A percentile compares a stretch with the other conserved stretches of the same genome.
phyloP scores from a whole-genome alignment of 2,329 filamentous ascomycete genomes.

The Curvularia sp. region DNA sequence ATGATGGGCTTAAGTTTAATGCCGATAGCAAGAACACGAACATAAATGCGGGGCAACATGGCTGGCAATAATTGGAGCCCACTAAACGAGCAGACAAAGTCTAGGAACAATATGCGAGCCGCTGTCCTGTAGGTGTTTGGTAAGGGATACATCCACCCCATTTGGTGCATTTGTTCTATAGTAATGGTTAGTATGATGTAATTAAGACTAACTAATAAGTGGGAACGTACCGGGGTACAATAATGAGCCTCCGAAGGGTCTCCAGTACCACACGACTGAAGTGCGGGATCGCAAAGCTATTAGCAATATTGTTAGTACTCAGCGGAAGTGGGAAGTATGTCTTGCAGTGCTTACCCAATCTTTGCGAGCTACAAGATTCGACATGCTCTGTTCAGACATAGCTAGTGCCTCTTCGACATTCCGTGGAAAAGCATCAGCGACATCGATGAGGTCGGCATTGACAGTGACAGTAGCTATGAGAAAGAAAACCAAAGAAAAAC shows the following conservation, averaged over 20 bases:
- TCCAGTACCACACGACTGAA: neutral
- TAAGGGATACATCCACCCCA: neutral
- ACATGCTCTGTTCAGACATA: neutral
- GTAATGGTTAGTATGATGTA: neutral
- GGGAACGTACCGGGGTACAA: neutral
- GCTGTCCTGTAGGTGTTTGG: neutral
- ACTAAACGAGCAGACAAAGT: neutral
- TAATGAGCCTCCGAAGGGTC: neutral
- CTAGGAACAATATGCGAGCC: neutral
- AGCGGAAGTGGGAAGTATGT: neutral
- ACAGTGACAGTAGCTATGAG: neutral
- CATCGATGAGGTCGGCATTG: neutral
- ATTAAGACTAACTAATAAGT: neutral
- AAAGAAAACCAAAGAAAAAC: neutral
- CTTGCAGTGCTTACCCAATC: neutral
- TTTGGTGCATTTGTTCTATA: neutral
- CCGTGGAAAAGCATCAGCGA: neutral
- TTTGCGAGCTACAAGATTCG: neutral
- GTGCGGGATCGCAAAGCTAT: neutral
- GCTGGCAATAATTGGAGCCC: too few relatives aligned
- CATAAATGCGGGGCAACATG: too few relatives aligned
- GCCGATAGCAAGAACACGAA: too few relatives aligned
- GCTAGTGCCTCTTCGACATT: neutral
- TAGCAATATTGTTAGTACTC: neutral
- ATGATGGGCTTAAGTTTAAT: too few relatives aligned